Base-by-base conservation (phyloP, 78 protist species). In the Pigoraptor vietnamica region DNA sequence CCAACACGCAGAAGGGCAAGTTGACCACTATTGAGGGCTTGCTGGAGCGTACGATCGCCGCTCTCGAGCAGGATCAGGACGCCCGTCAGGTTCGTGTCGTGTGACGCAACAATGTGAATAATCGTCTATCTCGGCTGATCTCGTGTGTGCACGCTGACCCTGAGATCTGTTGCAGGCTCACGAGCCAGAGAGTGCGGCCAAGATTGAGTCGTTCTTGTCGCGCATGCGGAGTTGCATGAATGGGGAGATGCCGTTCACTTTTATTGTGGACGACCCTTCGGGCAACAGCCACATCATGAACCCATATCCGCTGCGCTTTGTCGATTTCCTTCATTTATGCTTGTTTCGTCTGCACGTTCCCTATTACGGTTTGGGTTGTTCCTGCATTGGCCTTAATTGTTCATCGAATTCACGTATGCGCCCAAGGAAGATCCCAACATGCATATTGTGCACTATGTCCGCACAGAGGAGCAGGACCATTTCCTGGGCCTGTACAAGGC, bases 11-110 rank as follows among this genome's bases (percentile, higher is more conserved):
- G 83, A 92, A 40, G 0, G 97, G 98, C 9, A 23, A 55, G 36
- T 38, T 97, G 36, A 97, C 87, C 39, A 98, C 98, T 21, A 86
- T 97, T 84, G 98, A 98, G 90, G 97, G 97, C 40, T 40, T 95
- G 35, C 24, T 97, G 2, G 2, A 21, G 38, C 39, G 89, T 40
- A 56, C 96, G 10, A 56, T 90, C 40, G 39, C 24, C 0, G 91
- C 39, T 32, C 56, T 97, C 34, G 86, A 34, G 10, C 81, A 14
- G 0, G 35, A 0, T 32, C 94, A 94, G 88, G 89, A 56, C 23
- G 81, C 39, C 29, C 88, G 95, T 0, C 36, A 23, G 25, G 93
- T 55, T 0, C 82, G 35, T 10, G n/a, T 14, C 35, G 81, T 24
- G 81, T 56, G 23, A 19, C 19, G 23, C 81, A 19, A 23, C 81